These are phyloP conservation scores for Solanum chilense DNA, from an alignment of 257 asterid species.

Conservation along the genomic window DNA sequence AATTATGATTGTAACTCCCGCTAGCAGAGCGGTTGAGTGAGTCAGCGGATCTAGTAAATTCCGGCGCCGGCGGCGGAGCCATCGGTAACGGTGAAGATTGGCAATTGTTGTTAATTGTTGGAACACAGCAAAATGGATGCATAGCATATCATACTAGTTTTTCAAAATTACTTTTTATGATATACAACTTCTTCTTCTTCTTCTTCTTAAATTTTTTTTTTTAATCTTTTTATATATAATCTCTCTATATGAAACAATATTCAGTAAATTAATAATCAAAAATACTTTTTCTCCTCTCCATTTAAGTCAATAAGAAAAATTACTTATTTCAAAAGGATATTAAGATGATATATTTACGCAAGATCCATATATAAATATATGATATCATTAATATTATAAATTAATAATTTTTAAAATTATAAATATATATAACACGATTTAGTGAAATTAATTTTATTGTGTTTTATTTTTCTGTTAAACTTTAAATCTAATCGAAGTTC, in stretches of 20 bases:
- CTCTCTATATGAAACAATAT: neutral
- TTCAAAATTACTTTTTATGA: neutral
- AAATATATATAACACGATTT: no score
- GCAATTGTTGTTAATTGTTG: constrained; percentile 8
- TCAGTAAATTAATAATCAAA: no score
- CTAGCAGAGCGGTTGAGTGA: constrained; percentile 19
- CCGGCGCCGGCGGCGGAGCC: constrained; percentile 17
- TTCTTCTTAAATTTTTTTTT: neutral
- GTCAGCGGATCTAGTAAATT: constrained; percentile 19
- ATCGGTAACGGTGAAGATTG: constrained; percentile 4
- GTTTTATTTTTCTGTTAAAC: no score
- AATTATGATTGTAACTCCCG: constrained; percentile 5
- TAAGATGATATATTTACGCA: no score
- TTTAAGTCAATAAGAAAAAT: neutral
- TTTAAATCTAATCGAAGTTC: neutral
- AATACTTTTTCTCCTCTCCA: no score
- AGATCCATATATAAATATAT: no score
- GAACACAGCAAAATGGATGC: constrained; percentile 49
- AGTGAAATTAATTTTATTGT: no score
- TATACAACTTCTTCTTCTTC: neutral
- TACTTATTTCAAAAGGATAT: no score
- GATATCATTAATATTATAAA: no score
- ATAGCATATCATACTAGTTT: constrained; percentile 7
- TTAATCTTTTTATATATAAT: neutral
- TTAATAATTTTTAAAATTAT: no score